A percentile compares a stretch with the other conserved stretches of the same genome.
Conservation (phyloP, 2,329 filamentous ascomycete species). For the Xylariales sp. region DNA sequence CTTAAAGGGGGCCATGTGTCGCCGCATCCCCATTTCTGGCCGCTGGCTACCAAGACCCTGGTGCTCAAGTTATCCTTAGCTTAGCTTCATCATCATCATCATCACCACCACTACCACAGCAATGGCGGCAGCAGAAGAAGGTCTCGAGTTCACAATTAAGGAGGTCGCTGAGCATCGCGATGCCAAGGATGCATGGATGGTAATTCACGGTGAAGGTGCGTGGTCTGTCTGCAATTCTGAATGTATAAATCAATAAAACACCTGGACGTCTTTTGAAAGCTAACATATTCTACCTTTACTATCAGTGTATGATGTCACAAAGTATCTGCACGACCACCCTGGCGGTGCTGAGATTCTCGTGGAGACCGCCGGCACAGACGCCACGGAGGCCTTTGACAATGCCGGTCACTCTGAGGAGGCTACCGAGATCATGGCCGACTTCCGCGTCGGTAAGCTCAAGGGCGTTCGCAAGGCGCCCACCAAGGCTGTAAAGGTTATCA, state of each 20-base stretch:
- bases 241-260: neutral
- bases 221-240: neutral
- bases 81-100: too few relatives aligned
- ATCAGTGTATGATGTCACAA: constrained; percentile 56
- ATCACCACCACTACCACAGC: too few relatives aligned
- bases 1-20: too few relatives aligned
- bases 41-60: too few relatives aligned
- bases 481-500: constrained; percentile 18
- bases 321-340: constrained; percentile 56
- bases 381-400: constrained; percentile 76
- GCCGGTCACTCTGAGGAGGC: constrained; percentile 72
- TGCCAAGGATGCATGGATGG: constrained; percentile 46
- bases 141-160: constrained; percentile 26
- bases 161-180: constrained; percentile 46
- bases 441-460: constrained; percentile 31
- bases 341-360: constrained; percentile 75
- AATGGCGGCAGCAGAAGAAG: too few relatives aligned
- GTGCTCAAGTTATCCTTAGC: too few relatives aligned
- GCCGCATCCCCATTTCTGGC: too few relatives aligned
- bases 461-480: constrained; percentile 18
- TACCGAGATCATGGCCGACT: constrained; percentile 34
- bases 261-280: too few relatives aligned
- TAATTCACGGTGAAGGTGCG: constrained; percentile 50
- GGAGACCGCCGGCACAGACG: constrained; percentile 74
- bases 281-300: neutral